Evolutionary conservation across 768 basidiomycete genomes (phyloP), one percentile per base, ranked within the genome.

Genomic region (Leccinum olivaceopallidum): DNA sequence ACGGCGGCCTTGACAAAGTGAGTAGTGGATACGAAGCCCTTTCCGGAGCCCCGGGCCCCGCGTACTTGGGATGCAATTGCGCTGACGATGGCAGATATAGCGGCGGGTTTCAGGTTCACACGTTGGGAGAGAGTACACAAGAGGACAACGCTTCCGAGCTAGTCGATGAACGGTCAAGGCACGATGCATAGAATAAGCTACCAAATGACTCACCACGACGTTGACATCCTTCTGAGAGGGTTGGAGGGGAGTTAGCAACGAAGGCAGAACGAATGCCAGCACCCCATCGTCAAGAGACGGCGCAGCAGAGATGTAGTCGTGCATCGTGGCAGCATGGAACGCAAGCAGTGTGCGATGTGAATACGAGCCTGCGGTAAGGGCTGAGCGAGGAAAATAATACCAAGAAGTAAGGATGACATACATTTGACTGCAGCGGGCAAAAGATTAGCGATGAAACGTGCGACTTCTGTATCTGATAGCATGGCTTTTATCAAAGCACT

Each of bases 271-370:
- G 68, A 84, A 83, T 0, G 87, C 88, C 14, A 88, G 73, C 0
- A 83, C 80, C 18, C 86, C 87, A 69, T 90, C 89, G 64, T 89
- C 85, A 34, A 91, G 68, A 5, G 70, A 64, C 57, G 86, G 81
- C 36, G 72, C 77, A 49, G 81, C 76, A 39, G 85, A 82, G 42
- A 99, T 79, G 68, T 90, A 95, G 44, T 92, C 94, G 36, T 95
- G 84, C 49, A 94, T 75, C 1, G 83, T 83, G 7, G 90, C 87
- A 7, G 90, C 83, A 72, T 93, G 92, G 76, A 98, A 98, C 1
- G 87, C 86, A 49, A 94, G 73, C 16, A 98, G 75, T 0, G 89
- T 83, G 39, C 87, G 87, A 70, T 96, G 87, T n/a, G 72, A 69
- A 58, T 73, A 70, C 2, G 76, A 76, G 34, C 76, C 80, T 74